Evolutionary conservation across 306 rosid species (phyloP).

Genomic region (Sophora flavescens): DNA sequence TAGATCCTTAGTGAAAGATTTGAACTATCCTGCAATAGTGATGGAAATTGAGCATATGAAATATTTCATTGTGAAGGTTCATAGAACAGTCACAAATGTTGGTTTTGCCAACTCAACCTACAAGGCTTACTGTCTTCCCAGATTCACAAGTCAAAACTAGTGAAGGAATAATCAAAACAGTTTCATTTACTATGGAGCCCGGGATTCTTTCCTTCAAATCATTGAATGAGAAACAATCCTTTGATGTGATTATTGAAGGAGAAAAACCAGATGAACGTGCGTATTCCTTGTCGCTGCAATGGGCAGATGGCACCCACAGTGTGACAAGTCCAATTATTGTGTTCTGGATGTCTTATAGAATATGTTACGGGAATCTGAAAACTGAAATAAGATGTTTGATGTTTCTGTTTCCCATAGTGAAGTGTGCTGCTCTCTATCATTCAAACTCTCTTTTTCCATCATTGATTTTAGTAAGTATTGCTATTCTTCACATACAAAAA

Average conservation of each 20-base stretch:
- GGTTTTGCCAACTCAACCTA: constrained; percentile 47
- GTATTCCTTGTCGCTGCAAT: constrained; percentile 37
- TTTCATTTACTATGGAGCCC: constrained; percentile 40
- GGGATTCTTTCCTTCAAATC: constrained; percentile 43
- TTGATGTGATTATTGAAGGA: constrained; percentile 46
- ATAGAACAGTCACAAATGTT: constrained; percentile 52
- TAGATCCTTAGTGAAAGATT: constrained; percentile 30
- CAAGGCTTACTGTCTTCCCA: constrained; percentile 5
- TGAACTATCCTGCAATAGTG: constrained; percentile 49
- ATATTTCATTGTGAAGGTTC: background rate
- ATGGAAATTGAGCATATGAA: constrained; percentile 8
- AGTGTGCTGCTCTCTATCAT: no score
- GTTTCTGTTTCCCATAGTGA: no score
- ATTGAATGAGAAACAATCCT: constrained; percentile 46
- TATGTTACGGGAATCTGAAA: no score
- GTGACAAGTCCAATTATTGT: constrained; percentile 52
- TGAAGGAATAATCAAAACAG: background rate
- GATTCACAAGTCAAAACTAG: no score
- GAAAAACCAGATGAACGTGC: background rate
- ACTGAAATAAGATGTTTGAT: no score
- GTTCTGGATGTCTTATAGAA: no score
- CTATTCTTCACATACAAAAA: no score
- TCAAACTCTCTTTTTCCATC: no score
- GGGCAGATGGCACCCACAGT: constrained; percentile 52
- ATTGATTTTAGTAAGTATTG: no score